phyloP scores from a whole-genome alignment of 176 grass and related monocot genomes.

The Phoenix dactylifera region DNA sequence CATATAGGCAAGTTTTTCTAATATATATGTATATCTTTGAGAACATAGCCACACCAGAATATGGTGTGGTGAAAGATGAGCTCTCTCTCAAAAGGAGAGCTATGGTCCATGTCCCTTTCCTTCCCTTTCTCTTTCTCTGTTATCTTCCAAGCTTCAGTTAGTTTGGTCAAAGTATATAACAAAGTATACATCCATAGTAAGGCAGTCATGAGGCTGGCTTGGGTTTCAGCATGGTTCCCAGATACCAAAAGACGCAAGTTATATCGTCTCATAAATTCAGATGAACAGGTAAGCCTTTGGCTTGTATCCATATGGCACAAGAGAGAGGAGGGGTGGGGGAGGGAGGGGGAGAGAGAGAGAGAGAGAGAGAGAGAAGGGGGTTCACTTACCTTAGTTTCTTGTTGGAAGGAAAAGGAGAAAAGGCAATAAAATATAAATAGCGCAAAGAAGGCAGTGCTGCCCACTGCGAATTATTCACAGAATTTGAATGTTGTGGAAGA shows the following conservation, averaged over 20 bases:
- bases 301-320: no score
- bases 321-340: no score
- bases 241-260: constrained; percentile 37
- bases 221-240: constrained; percentile 29
- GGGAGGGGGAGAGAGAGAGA: no score
- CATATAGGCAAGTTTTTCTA: no score
- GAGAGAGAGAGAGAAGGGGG: no score
- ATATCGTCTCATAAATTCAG: constrained; percentile 18
- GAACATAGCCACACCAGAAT: no score
- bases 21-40: no score
- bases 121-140: constrained; percentile 9
- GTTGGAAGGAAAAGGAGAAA: constrained; percentile 8
- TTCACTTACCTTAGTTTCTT: no score
- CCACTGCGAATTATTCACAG: constrained; percentile 9
- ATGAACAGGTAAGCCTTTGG: neutral
- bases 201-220: constrained; percentile 25
- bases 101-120: constrained; percentile 1
- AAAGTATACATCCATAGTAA: constrained; percentile 21
- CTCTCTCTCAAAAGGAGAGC: no score
- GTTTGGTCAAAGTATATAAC: constrained; percentile 18
- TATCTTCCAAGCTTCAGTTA: constrained; percentile 15
- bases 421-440: constrained; percentile 6
- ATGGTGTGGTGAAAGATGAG: no score
- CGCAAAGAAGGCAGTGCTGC: neutral
- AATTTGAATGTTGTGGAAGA: constrained; percentile 84